Evolutionary conservation across 306 rosid genomes (phyloP).

Genomic region (Rubus idaeus): DNA sequence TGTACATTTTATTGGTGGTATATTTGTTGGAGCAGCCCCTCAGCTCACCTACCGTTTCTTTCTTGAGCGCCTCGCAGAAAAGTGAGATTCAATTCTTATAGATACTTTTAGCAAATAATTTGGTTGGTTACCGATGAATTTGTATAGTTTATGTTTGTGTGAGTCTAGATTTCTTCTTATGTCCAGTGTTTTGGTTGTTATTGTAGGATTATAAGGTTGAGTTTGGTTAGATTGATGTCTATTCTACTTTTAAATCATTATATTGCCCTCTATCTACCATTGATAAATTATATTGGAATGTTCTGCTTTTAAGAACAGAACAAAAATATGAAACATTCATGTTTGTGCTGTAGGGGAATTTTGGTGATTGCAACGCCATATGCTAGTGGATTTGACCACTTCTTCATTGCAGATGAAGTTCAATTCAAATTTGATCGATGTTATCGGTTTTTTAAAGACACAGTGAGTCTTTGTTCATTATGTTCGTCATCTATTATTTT

Average conservation of each 20-base stretch:
- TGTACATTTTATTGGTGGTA: slow-evolving; percentile 91
- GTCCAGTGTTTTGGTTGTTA: not conserved
- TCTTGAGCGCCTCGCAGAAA: slow-evolving; percentile 85
- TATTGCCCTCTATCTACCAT: slow-evolving; percentile 5
- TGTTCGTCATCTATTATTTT: slow-evolving; percentile 22
- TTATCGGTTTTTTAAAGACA: slow-evolving; percentile 57
- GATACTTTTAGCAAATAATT: not conserved
- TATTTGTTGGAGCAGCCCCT: slow-evolving; percentile 98
- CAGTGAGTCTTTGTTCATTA: slow-evolving; percentile 45
- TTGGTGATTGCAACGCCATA: slow-evolving; percentile 94
- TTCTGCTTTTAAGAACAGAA: slow-evolving; percentile 12
- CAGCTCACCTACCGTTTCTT: slow-evolving; percentile 93
- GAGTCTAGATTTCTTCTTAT: not conserved
- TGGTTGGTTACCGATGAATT: not conserved
- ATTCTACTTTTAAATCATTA: not conserved
- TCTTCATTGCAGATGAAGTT: slow-evolving; percentile 94
- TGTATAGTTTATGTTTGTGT: not conserved
- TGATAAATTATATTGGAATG: slow-evolving; percentile 9
- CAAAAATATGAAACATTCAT: slow-evolving; percentile 20
- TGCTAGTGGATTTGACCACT: slow-evolving; percentile 98
- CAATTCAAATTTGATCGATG: slow-evolving; percentile 96
- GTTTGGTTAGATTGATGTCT: not conserved
- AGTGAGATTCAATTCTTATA: slow-evolving; percentile 39
- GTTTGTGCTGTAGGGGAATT: slow-evolving; percentile 55
- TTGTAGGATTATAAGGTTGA: not conserved